Evolutionary conservation across 2,329 filamentous ascomycete species (phyloP).

Genomic region (Lachnellula hyalina): DNA sequence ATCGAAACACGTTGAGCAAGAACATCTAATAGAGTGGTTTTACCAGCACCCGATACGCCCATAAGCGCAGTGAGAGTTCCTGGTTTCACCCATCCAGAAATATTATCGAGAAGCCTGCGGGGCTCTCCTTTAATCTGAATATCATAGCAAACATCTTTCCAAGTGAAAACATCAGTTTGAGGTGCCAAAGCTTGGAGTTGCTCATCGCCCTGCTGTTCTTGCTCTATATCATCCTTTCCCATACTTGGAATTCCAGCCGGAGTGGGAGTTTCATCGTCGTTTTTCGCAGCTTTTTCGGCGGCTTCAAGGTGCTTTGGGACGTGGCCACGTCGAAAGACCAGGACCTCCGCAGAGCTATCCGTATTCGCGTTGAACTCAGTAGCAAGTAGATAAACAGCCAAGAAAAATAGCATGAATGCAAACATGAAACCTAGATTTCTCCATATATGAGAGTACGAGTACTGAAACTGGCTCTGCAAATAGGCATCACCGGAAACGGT

Average conservation of each 20-base stretch:
- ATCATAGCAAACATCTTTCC: slow-evolving; percentile 58
- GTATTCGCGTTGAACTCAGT: slow-evolving; percentile 61
- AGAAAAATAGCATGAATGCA: slow-evolving; percentile 59
- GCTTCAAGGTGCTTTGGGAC: slow-evolving; percentile 36
- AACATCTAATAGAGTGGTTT: slow-evolving; percentile 80
- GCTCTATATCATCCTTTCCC: slow-evolving; percentile 10
- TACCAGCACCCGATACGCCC: slow-evolving; percentile 74
- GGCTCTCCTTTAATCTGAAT: slow-evolving; percentile 63
- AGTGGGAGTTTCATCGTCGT: slow-evolving; percentile 23
- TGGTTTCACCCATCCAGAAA: slow-evolving; percentile 70
- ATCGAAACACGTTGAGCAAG: slow-evolving; percentile 77
- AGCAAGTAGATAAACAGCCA: slow-evolving; percentile 54
- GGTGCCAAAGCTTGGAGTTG: slow-evolving; percentile 24
- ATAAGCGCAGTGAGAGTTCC: slow-evolving; percentile 65
- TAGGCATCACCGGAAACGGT: slow-evolving; percentile 56
- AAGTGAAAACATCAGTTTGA: slow-evolving; percentile 31
- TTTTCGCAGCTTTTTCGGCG: slow-evolving; percentile 26
- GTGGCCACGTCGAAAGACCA: slow-evolving; percentile 65
- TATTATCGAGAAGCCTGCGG: slow-evolving; percentile 61
- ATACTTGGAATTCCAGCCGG: slow-evolving; percentile 1
- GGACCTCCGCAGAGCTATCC: slow-evolving; percentile 70
- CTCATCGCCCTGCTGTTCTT: slow-evolving; percentile 20
- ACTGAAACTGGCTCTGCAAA: slow-evolving; percentile 47
- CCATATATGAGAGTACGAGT: slow-evolving; percentile 33
- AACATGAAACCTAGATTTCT: slow-evolving; percentile 64